These are phyloP conservation scores for Chytridiales sp. DNA, from an alignment of 371 early-diverging fungal species.

Conservation along the genomic window DNA sequence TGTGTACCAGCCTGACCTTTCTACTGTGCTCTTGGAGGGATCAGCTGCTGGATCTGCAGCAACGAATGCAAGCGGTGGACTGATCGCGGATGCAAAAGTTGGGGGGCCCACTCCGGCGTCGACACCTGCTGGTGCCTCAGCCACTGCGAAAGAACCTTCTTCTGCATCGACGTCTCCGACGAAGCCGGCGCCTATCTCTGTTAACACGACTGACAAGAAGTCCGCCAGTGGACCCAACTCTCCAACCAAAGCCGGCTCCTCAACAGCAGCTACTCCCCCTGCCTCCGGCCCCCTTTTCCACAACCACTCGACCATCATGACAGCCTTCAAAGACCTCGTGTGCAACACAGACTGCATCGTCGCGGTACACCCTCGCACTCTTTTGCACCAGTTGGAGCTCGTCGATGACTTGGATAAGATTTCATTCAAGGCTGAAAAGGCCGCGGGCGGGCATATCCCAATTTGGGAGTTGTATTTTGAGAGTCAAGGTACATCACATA, in stretches of 20 bases:
- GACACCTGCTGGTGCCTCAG: too few relatives aligned
- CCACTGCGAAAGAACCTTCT: too few relatives aligned
- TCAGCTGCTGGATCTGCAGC: too few relatives aligned
- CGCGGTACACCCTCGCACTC: conserved; percentile 31
- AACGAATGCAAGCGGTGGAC: too few relatives aligned
- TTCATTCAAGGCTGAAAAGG: conserved; percentile 28
- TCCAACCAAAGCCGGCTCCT: neutral
- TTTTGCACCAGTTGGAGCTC: conserved; percentile 34
- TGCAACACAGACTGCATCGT: conserved; percentile 19
- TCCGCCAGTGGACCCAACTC: too few relatives aligned
- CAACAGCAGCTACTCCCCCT: neutral
- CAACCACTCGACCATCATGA: neutral
- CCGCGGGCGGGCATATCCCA: conserved; percentile 25
- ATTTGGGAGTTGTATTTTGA: conserved; percentile 40
- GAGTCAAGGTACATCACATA: conserved; percentile 25
- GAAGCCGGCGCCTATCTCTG: neutral
- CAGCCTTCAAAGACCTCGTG: conserved; percentile 11
- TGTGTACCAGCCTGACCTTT: too few relatives aligned
- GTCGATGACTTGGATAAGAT: conserved; percentile 36
- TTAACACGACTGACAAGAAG: too few relatives aligned
- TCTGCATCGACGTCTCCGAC: too few relatives aligned
- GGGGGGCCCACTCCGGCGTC: too few relatives aligned
- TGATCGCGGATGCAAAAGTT: too few relatives aligned
- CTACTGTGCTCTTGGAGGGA: too few relatives aligned
- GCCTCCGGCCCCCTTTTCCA: neutral